These are phyloP conservation scores for Pleurozium schreberi DNA, from an alignment of 225 moss, liverwort and hornwort genomes.

Conservation along the genomic window DNA sequence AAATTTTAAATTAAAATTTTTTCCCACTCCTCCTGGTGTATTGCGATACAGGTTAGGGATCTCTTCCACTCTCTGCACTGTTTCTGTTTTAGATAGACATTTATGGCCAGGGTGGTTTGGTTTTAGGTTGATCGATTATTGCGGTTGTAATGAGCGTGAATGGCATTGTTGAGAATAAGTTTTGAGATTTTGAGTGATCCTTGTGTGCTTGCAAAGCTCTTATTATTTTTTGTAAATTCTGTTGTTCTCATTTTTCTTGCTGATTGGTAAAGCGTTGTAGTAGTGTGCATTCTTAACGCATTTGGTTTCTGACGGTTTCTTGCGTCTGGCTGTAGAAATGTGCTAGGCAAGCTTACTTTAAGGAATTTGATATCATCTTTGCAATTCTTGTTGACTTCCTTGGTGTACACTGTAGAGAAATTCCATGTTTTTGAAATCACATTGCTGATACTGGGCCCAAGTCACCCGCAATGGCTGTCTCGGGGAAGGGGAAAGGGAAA, in stretches of 20 bases:
- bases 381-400: not conserved
- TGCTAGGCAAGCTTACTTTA: not conserved
- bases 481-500: conserved; percentile 9
- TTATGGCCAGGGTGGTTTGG: not conserved
- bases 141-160: not conserved
- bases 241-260: not conserved
- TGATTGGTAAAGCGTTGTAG: not conserved
- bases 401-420: not conserved
- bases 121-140: not conserved
- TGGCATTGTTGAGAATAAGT: not conserved
- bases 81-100: not conserved
- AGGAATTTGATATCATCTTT: not conserved
- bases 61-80: too few species aligned
- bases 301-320: not conserved
- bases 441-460: not conserved
- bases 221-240: not conserved
- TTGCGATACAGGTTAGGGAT: too few species aligned
- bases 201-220: not conserved
- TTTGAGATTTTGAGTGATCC: not conserved
- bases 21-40: too few species aligned
- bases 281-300: not conserved
- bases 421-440: not conserved
- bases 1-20: too few species aligned
- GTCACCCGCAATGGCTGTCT: conserved; percentile 20
- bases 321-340: not conserved